These are phyloP conservation scores for Goniomonas avonlea DNA, from an alignment of 78 protist species.

Conservation along the genomic window DNA sequence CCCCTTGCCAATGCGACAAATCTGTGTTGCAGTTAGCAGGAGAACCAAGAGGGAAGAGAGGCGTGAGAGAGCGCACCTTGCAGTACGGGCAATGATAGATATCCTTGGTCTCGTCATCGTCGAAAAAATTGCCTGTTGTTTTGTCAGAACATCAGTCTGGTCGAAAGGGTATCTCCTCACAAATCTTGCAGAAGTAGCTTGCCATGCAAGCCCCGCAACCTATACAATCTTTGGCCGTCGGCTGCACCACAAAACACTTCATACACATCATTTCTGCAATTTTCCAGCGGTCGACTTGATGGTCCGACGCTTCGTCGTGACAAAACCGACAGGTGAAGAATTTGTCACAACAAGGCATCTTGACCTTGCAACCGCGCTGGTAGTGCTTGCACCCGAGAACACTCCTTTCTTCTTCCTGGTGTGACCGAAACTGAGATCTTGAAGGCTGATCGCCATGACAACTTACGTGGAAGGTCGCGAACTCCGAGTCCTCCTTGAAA, in stretches of 20 bases:
- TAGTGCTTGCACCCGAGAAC: slow-evolving; percentile 37
- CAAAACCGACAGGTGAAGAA: slow-evolving; percentile 38
- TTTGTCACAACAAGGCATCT: slow-evolving; percentile 27
- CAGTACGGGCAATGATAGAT: slow-evolving; percentile 35
- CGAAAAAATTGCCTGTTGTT: slow-evolving; percentile 19
- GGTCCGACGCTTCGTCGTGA: slow-evolving; percentile 38
- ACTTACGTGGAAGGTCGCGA: too few species aligned
- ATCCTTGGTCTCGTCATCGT: not conserved
- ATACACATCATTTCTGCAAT: slow-evolving; percentile 44
- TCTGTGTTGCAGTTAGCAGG: too few species aligned
- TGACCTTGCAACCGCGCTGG: slow-evolving; percentile 1
- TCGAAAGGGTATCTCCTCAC: too few species aligned
- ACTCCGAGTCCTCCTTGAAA: too few species aligned
- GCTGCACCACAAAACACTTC: slow-evolving; percentile 20
- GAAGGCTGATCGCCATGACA: too few species aligned
- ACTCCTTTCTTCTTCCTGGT: too few species aligned
- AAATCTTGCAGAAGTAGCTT: slow-evolving; percentile 14
- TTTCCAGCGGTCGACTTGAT: slow-evolving; percentile 37
- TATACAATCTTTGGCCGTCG: too few species aligned
- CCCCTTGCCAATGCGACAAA: not conserved
- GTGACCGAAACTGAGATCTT: too few species aligned
- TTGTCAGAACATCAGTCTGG: too few species aligned
- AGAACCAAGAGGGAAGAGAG: too few species aligned
- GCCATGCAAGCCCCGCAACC: slow-evolving; percentile 4
- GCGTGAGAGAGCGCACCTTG: too few species aligned